Conservation (phyloP, 352 stramenopile genomes). For the Phytopythium helicoides region DNA sequence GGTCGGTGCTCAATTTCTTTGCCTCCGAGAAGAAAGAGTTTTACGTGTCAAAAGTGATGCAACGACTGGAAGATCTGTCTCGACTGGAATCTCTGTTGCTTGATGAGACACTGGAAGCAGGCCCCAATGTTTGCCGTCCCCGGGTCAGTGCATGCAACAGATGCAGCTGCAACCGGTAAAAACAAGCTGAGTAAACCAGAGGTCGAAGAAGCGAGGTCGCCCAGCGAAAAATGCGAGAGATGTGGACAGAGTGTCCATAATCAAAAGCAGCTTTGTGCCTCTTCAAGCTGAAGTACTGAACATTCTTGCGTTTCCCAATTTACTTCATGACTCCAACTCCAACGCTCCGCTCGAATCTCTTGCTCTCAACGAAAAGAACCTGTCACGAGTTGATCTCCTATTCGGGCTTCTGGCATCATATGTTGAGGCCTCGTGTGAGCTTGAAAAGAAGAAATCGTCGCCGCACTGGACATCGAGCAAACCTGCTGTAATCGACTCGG, state of each 20-base stretch:
- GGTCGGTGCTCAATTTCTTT: conserved; percentile 58
- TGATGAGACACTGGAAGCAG: conserved; percentile 25
- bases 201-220: conserved; percentile 27
- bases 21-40: conserved; percentile 26
- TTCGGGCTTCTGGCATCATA: not conserved
- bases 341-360: conserved; percentile 1
- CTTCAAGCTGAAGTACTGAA: conserved; percentile 29
- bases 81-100: conserved; percentile 39
- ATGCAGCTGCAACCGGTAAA: conserved; percentile 1
- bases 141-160: conserved; percentile 6
- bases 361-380: conserved; percentile 7
- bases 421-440: conserved; percentile 2
- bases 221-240: conserved; percentile 16
- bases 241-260: conserved; percentile 16
- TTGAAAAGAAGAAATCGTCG: conserved; percentile 1
- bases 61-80: conserved; percentile 43
- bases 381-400: not conserved
- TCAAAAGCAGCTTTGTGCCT: conserved; percentile 28
- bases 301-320: conserved; percentile 24
- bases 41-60: conserved; percentile 28
- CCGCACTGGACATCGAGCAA: conserved; percentile 1
- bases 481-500: not conserved
- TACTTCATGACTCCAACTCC: conserved; percentile 1
- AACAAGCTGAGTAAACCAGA: not conserved
- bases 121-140: conserved; percentile 30